These are phyloP conservation scores for Physcomitrellopsis africana DNA, from an alignment of 225 moss, liverwort and hornwort species.

Conservation along the genomic window DNA sequence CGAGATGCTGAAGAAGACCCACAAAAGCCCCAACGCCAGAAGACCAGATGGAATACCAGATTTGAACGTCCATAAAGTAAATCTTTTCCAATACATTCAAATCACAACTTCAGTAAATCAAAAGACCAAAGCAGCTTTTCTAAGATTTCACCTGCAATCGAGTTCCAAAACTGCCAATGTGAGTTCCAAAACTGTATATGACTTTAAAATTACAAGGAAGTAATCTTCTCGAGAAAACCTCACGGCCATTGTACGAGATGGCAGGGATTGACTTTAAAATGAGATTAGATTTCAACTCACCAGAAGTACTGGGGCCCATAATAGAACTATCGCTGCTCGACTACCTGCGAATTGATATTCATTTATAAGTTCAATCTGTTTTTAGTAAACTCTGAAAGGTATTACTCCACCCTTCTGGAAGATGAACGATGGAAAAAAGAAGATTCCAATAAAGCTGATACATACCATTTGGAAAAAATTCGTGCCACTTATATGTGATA, in stretches of 20 bases:
- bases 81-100: constrained; percentile 57
- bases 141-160: background rate
- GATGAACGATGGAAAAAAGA: no score
- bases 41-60: constrained; percentile 96
- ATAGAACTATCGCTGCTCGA: constrained; percentile 56
- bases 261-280: constrained; percentile 3
- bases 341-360: constrained; percentile 37
- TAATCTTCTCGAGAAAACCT: background rate
- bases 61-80: constrained; percentile 95
- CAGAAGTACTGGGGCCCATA: constrained; percentile 95
- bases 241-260: background rate
- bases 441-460: background rate
- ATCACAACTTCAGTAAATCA: constrained; percentile 14
- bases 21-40: constrained; percentile 91
- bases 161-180: constrained; percentile 4
- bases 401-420: no score
- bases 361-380: background rate
- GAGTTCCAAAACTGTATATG: no score
- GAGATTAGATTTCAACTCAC: constrained; percentile 41
- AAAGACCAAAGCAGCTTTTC: constrained; percentile 25
- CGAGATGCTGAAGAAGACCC: constrained; percentile 91
- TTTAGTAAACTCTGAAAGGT: background rate
- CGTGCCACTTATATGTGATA: constrained; percentile 76
- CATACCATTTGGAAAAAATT: constrained; percentile 81
- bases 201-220: background rate